Evolutionary conservation across 2,329 filamentous ascomycete genomes (phyloP).

Genomic region (Colletotrichum theobromicola): DNA sequence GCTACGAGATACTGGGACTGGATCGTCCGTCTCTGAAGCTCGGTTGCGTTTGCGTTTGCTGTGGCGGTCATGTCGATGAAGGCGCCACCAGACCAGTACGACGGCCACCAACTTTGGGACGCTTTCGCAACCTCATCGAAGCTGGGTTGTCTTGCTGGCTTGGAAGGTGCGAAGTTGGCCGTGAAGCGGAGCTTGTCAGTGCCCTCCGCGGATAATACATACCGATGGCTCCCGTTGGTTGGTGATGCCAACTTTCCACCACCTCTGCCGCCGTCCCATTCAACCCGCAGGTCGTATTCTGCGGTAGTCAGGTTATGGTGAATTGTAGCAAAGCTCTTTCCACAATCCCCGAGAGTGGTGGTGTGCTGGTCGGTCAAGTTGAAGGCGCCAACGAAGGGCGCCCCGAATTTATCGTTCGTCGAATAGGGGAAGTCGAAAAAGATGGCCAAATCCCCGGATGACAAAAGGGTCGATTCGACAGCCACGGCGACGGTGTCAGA

Average conservation of each 20-base stretch:
- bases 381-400: slow-evolving; percentile 58
- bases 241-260: slow-evolving; percentile 37
- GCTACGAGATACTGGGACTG: slow-evolving; percentile 58
- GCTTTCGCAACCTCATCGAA: slow-evolving; percentile 31
- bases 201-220: slow-evolving; percentile 37
- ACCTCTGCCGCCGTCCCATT: slow-evolving; percentile 35
- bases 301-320: slow-evolving; percentile 47
- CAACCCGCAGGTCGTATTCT: slow-evolving; percentile 44
- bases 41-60: slow-evolving; percentile 44
- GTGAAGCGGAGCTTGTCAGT: slow-evolving; percentile 32
- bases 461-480: slow-evolving; percentile 46
- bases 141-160: slow-evolving; percentile 23
- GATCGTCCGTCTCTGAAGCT: slow-evolving; percentile 58
- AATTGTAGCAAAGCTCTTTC: slow-evolving; percentile 38
- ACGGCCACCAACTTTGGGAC: slow-evolving; percentile 49
- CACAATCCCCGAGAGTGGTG: slow-evolving; percentile 36
- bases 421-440: slow-evolving; percentile 60
- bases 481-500: slow-evolving; percentile 50
- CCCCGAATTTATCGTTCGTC: slow-evolving; percentile 56
- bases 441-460: slow-evolving; percentile 41
- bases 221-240: slow-evolving; percentile 44
- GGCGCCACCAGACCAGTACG: slow-evolving; percentile 55
- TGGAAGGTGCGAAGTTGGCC: slow-evolving; percentile 34
- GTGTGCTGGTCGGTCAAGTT: slow-evolving; percentile 50
- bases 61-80: slow-evolving; percentile 55